Evolutionary conservation across 345 rosid genomes (phyloP).

Genomic region (Citrus cavaleriei): DNA sequence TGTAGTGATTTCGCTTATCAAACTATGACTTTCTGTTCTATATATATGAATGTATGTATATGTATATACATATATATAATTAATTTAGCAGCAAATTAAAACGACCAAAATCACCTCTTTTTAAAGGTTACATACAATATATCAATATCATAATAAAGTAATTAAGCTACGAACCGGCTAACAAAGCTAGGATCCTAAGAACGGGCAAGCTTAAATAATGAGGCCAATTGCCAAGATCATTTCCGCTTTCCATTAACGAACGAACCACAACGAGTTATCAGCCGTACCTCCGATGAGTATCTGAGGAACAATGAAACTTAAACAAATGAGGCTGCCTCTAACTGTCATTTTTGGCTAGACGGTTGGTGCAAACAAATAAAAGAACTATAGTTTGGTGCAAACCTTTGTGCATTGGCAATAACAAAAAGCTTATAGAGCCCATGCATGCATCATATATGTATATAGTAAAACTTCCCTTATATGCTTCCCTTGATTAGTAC

Average conservation of each 20-base stretch:
- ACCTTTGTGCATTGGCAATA: conserved; percentile 75
- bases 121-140: too few species aligned
- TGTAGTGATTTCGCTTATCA: too few species aligned
- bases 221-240: conserved; percentile 57
- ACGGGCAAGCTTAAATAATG: conserved; percentile 41
- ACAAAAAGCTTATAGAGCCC: conserved; percentile 81
- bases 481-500: too few species aligned
- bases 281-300: conserved; percentile 59
- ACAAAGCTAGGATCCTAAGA: conserved; percentile 29
- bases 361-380: too few species aligned
- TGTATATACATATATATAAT: too few species aligned
- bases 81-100: too few species aligned
- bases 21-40: too few species aligned
- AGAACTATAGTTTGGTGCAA: background rate
- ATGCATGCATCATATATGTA: too few species aligned
- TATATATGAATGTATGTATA: too few species aligned
- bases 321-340: background rate
- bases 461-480: too few species aligned
- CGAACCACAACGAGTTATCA: conserved; percentile 50
- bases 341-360: too few species aligned
- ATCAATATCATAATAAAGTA: background rate
- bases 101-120: too few species aligned
- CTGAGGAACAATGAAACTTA: conserved; percentile 14
- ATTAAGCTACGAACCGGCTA: conserved; percentile 45
- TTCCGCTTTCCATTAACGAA: conserved; percentile 43